Base-by-base conservation (phyloP, 108 stramenopile genomes). In the Skeletonema menzelii region DNA sequence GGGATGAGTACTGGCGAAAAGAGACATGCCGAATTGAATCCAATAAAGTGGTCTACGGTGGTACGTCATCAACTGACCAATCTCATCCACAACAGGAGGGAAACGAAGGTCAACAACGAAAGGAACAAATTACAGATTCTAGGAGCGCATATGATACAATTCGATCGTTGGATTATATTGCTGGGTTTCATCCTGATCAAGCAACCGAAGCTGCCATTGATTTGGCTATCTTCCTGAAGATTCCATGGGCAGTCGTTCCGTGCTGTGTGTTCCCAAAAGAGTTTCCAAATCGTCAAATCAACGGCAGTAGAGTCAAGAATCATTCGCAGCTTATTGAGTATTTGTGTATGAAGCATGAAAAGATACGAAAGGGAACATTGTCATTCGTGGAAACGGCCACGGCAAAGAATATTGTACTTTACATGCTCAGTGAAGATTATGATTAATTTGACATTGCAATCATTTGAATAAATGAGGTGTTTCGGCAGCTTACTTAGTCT, bases 171-270 rank as follows among this genome's bases (percentile, higher is more conserved):
- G 44, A 84, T 58, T 40, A 91, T 31, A 77, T 96, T 34, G 84
- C 88, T n/a, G 95, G 95, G 8, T 91, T 96, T 72, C 95, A 96
- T 73, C 91, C 95, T 13, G 94, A 95, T 73, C 88, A 92, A 64
- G 93, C 95, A 22, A 96, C 95, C 8, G 95, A 96, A 35, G 69
- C 73, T 15, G 65, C 71, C 13, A 80, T 96, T 11, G 93, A 94
- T 56, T 58, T 88, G 56, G 93, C 91, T 8, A 35, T 88, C 6
- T 32, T 78, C 6, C 56, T 89, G 12, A 56, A 59, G 12, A 70
- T 92, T 46, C 91, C 92, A 11, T 90, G 85, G 63, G 87, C 87
- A 17, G 73, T 91, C 7, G 88, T 89, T 31, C 79, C 79, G 14
- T 80, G 74, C 59, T 93, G 92, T 67, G 92, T 93, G 11, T 93